These are phyloP conservation scores for Aureobasidium sp. DNA, from an alignment of 2,329 filamentous ascomycete genomes.

Conservation along the genomic window DNA sequence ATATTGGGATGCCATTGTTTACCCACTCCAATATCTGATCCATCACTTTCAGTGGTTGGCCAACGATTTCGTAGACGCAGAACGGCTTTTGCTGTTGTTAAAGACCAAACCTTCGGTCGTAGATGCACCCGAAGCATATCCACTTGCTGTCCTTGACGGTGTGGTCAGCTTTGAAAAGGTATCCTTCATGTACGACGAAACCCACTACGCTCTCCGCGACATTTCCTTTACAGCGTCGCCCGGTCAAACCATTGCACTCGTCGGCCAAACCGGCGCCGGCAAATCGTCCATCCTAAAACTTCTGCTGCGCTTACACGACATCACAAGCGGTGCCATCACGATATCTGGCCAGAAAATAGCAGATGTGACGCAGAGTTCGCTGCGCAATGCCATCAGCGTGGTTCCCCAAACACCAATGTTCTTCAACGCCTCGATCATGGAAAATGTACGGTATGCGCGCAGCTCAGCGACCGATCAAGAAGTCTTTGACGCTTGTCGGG, in stretches of 20 bases:
- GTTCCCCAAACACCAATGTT: not conserved
- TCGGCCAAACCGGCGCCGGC: constrained; percentile 73
- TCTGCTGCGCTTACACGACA: constrained; percentile 33
- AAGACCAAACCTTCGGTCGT: not conserved
- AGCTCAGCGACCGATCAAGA: constrained; percentile 38
- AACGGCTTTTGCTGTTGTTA: not conserved
- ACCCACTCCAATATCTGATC: not conserved
- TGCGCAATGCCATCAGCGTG: not conserved
- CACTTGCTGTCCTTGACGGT: not conserved
- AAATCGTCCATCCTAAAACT: constrained; percentile 61
- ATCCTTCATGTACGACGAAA: not conserved
- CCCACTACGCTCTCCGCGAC: constrained; percentile 20
- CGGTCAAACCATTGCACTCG: constrained; percentile 73
- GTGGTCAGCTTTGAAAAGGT: not conserved
- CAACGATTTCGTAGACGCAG: not conserved
- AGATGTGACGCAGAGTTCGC: not conserved
- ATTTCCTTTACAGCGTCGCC: constrained; percentile 60
- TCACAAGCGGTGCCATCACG: not conserved
- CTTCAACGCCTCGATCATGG: not conserved
- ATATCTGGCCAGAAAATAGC: not conserved
- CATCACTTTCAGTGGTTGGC: not conserved
- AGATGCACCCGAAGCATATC: not conserved
- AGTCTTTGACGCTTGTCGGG: constrained; percentile 58
- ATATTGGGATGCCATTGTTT: not conserved
- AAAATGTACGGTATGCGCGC: not conserved